Base-by-base conservation (phyloP, 768 basidiomycete species). In the Lepiota brunneoincarnata region DNA sequence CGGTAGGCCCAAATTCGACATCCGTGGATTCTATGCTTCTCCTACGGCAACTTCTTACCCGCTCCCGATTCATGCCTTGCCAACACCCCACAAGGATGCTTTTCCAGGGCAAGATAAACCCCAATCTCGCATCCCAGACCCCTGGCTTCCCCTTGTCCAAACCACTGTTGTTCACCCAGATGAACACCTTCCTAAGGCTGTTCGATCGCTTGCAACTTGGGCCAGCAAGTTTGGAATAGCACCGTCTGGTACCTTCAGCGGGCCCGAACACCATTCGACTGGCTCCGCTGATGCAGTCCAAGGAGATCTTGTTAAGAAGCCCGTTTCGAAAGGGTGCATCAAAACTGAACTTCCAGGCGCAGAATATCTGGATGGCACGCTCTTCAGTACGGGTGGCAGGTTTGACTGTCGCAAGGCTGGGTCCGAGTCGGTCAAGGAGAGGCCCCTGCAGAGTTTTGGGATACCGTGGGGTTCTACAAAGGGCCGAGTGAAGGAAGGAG, bases 361-460 rank as follows among this genome's bases (percentile, higher is more conserved):
- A 5, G 79, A 80, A 49, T 63, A 69, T 37, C 59, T 78, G 24
- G 87, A 89, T 63, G 87, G 87, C 7, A 79, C 78, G 15, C 59
- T 90, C 44, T 90, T 90, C 63, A 59, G n/a, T 85, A 35, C 71
- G 85, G 41, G 70, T 72, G 0, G 86, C 84, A 4, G 75, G 76
- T 54, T 58, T 85, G 62, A 81, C 80, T 3, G 70, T 73, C 20
- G 70, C 75, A 51, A 67, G 74, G 51, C 69, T 71, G 64, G 70
- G 70, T 20, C n/a, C 66, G 72, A 61, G 62, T 71, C 7, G 64
- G 69, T 14, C 74, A 78, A 49, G 76, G 75, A 0, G 70, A 59
- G 21, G 28, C 38, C 0, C 26, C 36, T 4, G 60, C 46, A 7
- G 51, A 59, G 14, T 58, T 59, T 45, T 66, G 64, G 64, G 64